Conservation (phyloP, 768 basidiomycete genomes). For the Amanita polypyramis region DNA sequence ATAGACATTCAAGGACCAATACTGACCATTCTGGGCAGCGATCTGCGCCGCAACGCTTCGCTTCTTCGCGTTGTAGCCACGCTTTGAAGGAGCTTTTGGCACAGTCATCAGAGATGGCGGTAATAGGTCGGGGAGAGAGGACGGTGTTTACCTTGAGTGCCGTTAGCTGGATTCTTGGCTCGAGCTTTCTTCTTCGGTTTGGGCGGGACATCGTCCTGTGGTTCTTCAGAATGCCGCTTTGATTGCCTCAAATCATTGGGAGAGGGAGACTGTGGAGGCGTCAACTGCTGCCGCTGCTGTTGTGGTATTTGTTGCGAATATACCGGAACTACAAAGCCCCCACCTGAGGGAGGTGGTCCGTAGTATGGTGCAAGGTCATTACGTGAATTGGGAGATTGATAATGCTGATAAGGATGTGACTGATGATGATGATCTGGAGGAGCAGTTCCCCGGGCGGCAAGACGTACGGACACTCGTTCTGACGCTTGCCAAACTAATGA, state of each 20-base stretch:
- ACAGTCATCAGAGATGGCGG: not conserved
- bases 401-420: slow-evolving; percentile 16
- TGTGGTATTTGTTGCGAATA: slow-evolving; percentile 7
- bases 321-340: not conserved
- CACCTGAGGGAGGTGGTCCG: slow-evolving; percentile 18
- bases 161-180: slow-evolving; percentile 7
- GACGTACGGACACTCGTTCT: slow-evolving; percentile 48
- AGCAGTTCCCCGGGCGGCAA: slow-evolving; percentile 39
- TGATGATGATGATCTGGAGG: slow-evolving; percentile 19
- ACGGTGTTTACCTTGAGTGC: slow-evolving; percentile 6
- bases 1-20: slow-evolving; percentile 4
- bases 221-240: slow-evolving; percentile 12
- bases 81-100: slow-evolving; percentile 37
- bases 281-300: slow-evolving; percentile 15
- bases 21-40: slow-evolving; percentile 53
- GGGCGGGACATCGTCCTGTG: slow-evolving; percentile 28
- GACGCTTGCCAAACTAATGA: slow-evolving; percentile 37
- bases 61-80: slow-evolving; percentile 64
- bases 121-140: not conserved
- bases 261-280: slow-evolving; percentile 11
- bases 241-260: slow-evolving; percentile 3
- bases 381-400: slow-evolving; percentile 4
- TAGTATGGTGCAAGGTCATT: slow-evolving; percentile 17
- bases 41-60: slow-evolving; percentile 60
- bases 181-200: slow-evolving; percentile 20